phyloP scores from a whole-genome alignment of 371 early-diverging fungal genomes.

The Lichtheimia ramosa region DNA sequence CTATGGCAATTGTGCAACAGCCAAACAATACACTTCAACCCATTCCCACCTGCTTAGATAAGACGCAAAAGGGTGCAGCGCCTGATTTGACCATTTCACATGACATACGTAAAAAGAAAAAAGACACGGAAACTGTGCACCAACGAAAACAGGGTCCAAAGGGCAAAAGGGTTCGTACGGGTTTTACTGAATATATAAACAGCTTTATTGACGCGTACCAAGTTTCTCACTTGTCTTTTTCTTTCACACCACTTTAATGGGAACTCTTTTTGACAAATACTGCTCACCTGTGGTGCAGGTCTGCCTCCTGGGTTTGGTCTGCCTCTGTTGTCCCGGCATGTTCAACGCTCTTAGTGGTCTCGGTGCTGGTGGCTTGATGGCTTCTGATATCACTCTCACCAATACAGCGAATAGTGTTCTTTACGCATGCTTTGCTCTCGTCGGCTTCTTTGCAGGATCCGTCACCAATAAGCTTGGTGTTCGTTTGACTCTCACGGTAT shows the following conservation, averaged over 20 bases:
- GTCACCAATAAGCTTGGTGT: conserved; percentile 56
- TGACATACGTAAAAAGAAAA: neutral
- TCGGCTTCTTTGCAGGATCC: conserved; percentile 59
- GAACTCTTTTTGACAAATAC: neutral
- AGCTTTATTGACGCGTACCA: neutral
- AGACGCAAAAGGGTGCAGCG: neutral
- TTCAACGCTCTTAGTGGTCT: conserved; percentile 56
- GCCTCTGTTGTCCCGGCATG: conserved; percentile 81
- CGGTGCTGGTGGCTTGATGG: conserved; percentile 49
- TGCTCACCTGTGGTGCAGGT: conserved; percentile 64
- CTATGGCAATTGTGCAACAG: no score
- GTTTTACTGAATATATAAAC: neutral
- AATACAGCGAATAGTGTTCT: conserved; percentile 67
- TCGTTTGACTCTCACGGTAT: conserved; percentile 37
- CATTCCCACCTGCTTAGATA: conserved; percentile 4
- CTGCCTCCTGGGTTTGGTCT: conserved; percentile 72
- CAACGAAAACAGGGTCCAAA: conserved; percentile 3
- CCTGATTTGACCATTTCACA: neutral
- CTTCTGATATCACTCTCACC: conserved; percentile 52
- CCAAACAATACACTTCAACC: neutral
- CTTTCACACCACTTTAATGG: neutral
- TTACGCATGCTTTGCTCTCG: conserved; percentile 63
- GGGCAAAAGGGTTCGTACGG: neutral
- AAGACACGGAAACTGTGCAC: neutral
- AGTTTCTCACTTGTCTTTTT: neutral